Conservation (phyloP, 768 basidiomycete species). For the Pleurotus tuoliensis region DNA sequence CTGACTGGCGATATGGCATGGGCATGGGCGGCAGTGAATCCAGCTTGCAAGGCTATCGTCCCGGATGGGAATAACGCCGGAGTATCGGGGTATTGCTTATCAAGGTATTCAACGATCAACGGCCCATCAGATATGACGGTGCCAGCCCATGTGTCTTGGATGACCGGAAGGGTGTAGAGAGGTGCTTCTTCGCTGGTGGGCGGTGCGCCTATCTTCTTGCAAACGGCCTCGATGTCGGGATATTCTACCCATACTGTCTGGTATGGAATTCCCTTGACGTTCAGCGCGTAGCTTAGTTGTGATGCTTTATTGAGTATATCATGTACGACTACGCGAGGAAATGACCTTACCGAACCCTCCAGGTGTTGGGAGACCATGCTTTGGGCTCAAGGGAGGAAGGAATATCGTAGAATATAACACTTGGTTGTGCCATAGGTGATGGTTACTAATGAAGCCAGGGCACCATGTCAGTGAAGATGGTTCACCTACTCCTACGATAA, state of each 20-base stretch:
- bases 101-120: conserved; percentile 38
- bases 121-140: conserved; percentile 29
- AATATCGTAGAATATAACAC: conserved; percentile 43
- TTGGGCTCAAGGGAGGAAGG: conserved; percentile 24
- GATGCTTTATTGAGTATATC: background rate
- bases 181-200: conserved; percentile 20
- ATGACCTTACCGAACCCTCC: background rate
- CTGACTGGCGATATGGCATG: background rate
- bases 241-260: conserved; percentile 37
- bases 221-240: conserved; percentile 32
- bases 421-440: conserved; percentile 2
- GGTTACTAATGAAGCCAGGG: no score
- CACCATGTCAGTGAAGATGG: no score
- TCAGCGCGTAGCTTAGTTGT: conserved; percentile 7
- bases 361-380: conserved; percentile 24
- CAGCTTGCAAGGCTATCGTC: background rate
- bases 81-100: conserved; percentile 32
- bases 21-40: no score
- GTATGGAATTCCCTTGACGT: conserved; percentile 23
- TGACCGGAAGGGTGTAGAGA: conserved; percentile 34
- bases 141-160: conserved; percentile 35
- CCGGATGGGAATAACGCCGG: background rate
- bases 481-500: no score
- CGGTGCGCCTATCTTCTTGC: conserved; percentile 26
- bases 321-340: background rate